Conservation (phyloP, 2,329 filamentous ascomycete genomes). For the Colletotrichum sp. region DNA sequence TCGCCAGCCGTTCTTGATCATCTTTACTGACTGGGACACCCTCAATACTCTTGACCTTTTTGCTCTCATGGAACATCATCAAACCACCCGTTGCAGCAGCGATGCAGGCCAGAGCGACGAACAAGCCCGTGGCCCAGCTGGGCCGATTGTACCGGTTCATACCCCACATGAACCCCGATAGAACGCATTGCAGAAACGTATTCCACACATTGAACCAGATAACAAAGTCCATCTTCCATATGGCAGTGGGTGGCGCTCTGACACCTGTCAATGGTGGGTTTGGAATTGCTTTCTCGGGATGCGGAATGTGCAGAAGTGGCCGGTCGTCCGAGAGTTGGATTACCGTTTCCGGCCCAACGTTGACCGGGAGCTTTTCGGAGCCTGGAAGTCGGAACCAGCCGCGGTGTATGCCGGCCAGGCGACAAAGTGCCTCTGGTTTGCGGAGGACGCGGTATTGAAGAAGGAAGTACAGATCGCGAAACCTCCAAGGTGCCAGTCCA, state of each 20-base stretch:
- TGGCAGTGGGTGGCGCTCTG: constrained; percentile 68
- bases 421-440: constrained; percentile 63
- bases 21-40: constrained; percentile 68
- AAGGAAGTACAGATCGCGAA: constrained; percentile 79
- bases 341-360: constrained; percentile 59
- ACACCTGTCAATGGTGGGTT: constrained; percentile 73
- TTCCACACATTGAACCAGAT: constrained; percentile 82
- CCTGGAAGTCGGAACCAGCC: constrained; percentile 78
- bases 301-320: constrained; percentile 59
- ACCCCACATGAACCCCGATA: constrained; percentile 85
- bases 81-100: constrained; percentile 72
- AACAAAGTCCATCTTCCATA: constrained; percentile 82
- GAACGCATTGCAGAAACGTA: constrained; percentile 75
- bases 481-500: constrained; percentile 83
- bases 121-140: constrained; percentile 79
- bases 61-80: constrained; percentile 75
- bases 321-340: constrained; percentile 41
- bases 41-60: constrained; percentile 73
- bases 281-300: constrained; percentile 67
- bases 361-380: constrained; percentile 61
- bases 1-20: constrained; percentile 55
- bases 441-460: constrained; percentile 65
- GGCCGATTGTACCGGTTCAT: constrained; percentile 77
- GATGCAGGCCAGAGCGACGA: constrained; percentile 76
- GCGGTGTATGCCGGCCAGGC: constrained; percentile 75